These are phyloP conservation scores for Paracorniculantispora psalliotae DNA, from an alignment of 2,329 filamentous ascomycete species.

Conservation along the genomic window DNA sequence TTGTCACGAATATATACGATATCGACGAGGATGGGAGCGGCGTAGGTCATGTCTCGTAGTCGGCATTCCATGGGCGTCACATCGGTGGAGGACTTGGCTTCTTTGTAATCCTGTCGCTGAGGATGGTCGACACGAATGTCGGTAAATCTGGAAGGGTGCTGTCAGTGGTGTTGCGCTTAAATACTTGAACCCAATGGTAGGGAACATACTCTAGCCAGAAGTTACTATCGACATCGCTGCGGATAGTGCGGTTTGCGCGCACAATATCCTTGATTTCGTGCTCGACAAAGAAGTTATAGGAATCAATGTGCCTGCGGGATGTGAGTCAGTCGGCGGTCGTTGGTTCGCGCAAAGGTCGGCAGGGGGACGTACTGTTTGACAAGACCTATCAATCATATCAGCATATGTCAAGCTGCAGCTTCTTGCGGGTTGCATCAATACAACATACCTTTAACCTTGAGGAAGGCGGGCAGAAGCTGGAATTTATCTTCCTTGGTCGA, in stretches of 20 bases:
- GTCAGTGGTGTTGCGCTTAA: neutral
- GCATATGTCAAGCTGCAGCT: conserved; percentile 14
- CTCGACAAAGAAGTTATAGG: conserved; percentile 97
- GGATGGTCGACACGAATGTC: conserved; percentile 85
- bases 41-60: conserved; percentile 95
- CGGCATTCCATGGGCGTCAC: conserved; percentile 96
- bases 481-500: conserved; percentile 80
- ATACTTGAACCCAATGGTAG: neutral
- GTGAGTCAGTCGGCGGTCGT: neutral
- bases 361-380: conserved; percentile 68
- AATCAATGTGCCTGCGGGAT: conserved; percentile 71
- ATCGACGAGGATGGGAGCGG: conserved; percentile 88
- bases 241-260: conserved; percentile 79
- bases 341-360: neutral
- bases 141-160: conserved; percentile 50
- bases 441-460: conserved; percentile 79
- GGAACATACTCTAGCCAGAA: conserved; percentile 73
- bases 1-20: conserved; percentile 84
- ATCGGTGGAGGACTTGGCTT: conserved; percentile 63
- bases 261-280: conserved; percentile 97
- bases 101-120: conserved; percentile 70
- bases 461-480: conserved; percentile 92
- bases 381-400: conserved; percentile 44
- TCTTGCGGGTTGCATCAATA: neutral
- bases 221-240: conserved; percentile 85